Evolutionary conservation across 192 early-diverging fungal genomes (phyloP), one percentile per base, ranked within the genome.

Genomic region (Coemansia sp.): DNA sequence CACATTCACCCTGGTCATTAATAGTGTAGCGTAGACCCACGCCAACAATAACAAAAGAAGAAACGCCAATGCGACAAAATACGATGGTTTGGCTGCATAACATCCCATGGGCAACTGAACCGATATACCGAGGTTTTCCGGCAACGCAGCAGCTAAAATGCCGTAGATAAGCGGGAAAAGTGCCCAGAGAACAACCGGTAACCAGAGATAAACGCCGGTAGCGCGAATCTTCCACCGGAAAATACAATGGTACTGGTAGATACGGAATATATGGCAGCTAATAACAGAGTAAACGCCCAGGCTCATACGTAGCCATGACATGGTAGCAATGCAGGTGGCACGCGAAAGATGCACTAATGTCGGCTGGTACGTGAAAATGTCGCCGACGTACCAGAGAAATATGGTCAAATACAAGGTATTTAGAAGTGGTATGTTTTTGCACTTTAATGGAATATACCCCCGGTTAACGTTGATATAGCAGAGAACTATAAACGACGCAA

Each of bases 271-370:
- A 18, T 74, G 72, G 31, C 71, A 74, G 29, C 52, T 42, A 0
- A 80, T 61, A 1, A 80, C 63, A 5, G 68, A 60, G 56, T 62
- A 80, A 3, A 74, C 40, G 29, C 77, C 77, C 17, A 80, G 52
- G 16, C 64, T 64, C 66, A 80, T 71, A 4, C 77, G 77, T 52
- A 80, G 64, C 77, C 77, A 80, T 16, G 77, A 73, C 71, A 71
- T 71, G 11, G 77, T 66, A 5, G 66, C 40, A 33, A 80, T 73
- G 22, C 77, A 80, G 2, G 63, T 65, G 12, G 65, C 11, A 11
- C 72, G 72, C 16, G 77, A 71, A 17, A 66, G 60, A 6, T 16
- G n/a, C 0, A 71, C 72, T 14, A 72, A 56, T 6, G 72, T 61
- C 1, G 77, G 77, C 52, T 71, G 71, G 58, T 80, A 71, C 32